These are phyloP conservation scores for Chaetomium cochliodes DNA, from an alignment of 495 filamentous ascomycete genomes.

Conservation along the genomic window DNA sequence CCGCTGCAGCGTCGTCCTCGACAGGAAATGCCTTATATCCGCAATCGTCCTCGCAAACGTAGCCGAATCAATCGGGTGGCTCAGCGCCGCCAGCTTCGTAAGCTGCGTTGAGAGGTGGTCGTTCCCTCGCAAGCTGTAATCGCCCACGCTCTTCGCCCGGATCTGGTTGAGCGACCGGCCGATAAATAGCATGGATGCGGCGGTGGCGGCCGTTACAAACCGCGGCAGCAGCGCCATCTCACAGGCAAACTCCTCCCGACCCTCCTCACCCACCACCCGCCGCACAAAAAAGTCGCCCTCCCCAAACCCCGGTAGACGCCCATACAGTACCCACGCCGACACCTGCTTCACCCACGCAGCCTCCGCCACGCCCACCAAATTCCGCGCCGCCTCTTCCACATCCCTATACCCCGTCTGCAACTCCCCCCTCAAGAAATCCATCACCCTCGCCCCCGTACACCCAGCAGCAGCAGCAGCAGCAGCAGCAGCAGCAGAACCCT, in stretches of 20 bases:
- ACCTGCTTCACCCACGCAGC: constrained; percentile 87
- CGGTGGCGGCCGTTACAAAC: constrained; percentile 73
- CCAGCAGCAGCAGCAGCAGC: too few relatives aligned
- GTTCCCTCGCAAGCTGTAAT: constrained; percentile 59
- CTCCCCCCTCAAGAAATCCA: constrained; percentile 70
- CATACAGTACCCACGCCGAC: constrained; percentile 86
- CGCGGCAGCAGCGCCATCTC: constrained; percentile 60
- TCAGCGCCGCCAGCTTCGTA: constrained; percentile 63
- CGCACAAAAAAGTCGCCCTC: constrained; percentile 79
- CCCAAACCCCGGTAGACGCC: constrained; percentile 70
- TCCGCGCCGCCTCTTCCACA: constrained; percentile 69
- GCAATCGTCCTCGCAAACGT: constrained; percentile 68
- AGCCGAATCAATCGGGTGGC: constrained; percentile 68
- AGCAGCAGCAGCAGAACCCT: too few relatives aligned
- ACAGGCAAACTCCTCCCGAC: constrained; percentile 36
- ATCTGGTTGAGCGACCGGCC: constrained; percentile 86
- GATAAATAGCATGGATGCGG: constrained; percentile 83
- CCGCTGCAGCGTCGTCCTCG: constrained; percentile 74
- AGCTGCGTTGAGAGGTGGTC: constrained; percentile 67
- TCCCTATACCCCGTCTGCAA: constrained; percentile 86
- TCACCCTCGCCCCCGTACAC: constrained; percentile 61
- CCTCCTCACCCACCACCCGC: constrained; percentile 25
- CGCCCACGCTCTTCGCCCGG: constrained; percentile 49
- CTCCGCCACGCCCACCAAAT: constrained; percentile 75
- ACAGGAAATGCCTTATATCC: constrained; percentile 75